Conservation (phyloP, 2,329 filamentous ascomycete species). For the Zasmidium angulare region DNA sequence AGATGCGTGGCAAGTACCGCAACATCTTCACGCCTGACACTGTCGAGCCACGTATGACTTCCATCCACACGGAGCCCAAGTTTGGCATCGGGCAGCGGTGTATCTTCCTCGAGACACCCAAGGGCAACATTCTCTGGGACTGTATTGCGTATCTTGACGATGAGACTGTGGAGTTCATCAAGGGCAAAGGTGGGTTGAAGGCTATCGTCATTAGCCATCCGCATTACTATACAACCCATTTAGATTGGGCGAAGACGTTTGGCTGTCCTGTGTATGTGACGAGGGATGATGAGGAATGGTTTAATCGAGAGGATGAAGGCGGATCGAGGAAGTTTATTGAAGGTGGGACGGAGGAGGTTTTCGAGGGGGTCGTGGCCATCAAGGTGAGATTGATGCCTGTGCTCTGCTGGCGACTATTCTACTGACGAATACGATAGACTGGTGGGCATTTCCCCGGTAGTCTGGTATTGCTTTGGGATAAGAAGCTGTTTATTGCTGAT, state of each 20-base stretch:
- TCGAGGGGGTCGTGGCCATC: conserved; percentile 58
- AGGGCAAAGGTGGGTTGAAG: conserved; percentile 61
- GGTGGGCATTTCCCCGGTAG: conserved; percentile 81
- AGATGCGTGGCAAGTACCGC: conserved; percentile 41
- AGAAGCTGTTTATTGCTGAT: conserved; percentile 71
- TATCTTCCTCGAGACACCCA: conserved; percentile 63
- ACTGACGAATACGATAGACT: neutral
- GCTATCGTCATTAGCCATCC: conserved; percentile 69
- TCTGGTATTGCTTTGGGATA: conserved; percentile 62
- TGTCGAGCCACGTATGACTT: conserved; percentile 46
- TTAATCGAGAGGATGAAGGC: conserved; percentile 48
- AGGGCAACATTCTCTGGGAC: conserved; percentile 79
- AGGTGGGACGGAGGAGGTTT: conserved; percentile 33
- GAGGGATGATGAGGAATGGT: conserved; percentile 65
- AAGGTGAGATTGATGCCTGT: conserved; percentile 49
- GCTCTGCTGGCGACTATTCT: too few species aligned
- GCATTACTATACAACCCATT: conserved; percentile 77
- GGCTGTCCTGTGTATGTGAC: conserved; percentile 69
- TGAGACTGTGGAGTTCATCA: conserved; percentile 60
- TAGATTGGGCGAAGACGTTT: conserved; percentile 71
- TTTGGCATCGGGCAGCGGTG: conserved; percentile 74
- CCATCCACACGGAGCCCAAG: conserved; percentile 47
- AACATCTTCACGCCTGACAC: conserved; percentile 56
- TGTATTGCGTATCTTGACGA: conserved; percentile 69
- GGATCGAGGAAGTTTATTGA: conserved; percentile 48